Evolutionary conservation across 2,329 filamentous ascomycete species (phyloP).

Genomic region (Reticulascus tulasneorum): DNA sequence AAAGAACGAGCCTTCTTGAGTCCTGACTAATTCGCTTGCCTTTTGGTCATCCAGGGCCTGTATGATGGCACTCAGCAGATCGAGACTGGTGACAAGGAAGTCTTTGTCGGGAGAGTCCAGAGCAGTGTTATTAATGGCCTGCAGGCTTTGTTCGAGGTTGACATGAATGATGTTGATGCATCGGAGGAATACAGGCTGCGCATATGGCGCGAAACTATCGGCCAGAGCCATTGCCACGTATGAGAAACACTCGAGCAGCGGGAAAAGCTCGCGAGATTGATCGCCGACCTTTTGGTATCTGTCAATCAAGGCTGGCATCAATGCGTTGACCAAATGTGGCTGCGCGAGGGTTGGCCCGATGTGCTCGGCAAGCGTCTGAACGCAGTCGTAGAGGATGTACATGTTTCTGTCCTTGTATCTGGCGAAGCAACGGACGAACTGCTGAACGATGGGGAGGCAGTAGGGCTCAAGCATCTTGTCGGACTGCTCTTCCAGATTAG

Average conservation of each 20-base stretch:
- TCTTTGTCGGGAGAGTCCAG: constrained; percentile 89
- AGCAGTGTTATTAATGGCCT: constrained; percentile 62
- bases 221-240: constrained; percentile 88
- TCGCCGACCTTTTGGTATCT: constrained; percentile 85
- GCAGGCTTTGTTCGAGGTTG: constrained; percentile 78
- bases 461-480: constrained; percentile 78
- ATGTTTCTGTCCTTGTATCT: constrained; percentile 99
- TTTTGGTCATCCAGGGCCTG: constrained; percentile 76
- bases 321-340: constrained; percentile 72
- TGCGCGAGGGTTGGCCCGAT: constrained; percentile 78
- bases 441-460: constrained; percentile 82
- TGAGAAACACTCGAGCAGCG: constrained; percentile 90
- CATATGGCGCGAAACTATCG: constrained; percentile 77
- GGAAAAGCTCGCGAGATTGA: constrained; percentile 89
- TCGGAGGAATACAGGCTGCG: constrained; percentile 78
- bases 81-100: constrained; percentile 91
- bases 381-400: constrained; percentile 97
- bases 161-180: constrained; percentile 89
- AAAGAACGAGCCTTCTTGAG: constrained; percentile 79
- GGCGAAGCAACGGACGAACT: constrained; percentile 87
- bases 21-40: constrained; percentile 71
- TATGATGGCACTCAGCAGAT: constrained; percentile 88
- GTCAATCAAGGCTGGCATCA: constrained; percentile 90
- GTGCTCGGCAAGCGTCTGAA: constrained; percentile 92
- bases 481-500: constrained; percentile 91